Evolutionary conservation across 2,329 filamentous ascomycete species (phyloP).

Genomic region (Penicillium sclerotiorum): DNA sequence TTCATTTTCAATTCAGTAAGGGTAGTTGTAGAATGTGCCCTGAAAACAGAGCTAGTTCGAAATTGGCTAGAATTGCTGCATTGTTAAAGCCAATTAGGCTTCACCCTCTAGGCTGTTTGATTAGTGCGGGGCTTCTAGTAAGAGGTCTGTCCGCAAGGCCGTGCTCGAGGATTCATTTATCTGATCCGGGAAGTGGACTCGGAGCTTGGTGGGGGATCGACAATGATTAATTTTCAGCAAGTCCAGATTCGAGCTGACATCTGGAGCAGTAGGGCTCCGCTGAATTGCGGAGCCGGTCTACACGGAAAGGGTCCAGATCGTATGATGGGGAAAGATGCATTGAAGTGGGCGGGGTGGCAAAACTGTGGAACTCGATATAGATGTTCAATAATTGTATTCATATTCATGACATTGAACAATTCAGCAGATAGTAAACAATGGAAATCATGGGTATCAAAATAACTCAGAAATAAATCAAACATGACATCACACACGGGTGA

Average conservation of each 20-base stretch:
- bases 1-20: constrained; percentile 15
- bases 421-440: too few relatives aligned
- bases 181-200: not conserved
- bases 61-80: not conserved
- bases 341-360: not conserved
- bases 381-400: too few relatives aligned
- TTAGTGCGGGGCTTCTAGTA: constrained; percentile 7
- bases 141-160: constrained; percentile 9
- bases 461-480: not conserved
- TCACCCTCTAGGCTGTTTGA: constrained; percentile 3
- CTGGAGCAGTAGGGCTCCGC: not conserved
- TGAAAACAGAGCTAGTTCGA: not conserved
- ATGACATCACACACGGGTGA: not conserved
- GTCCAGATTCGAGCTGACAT: constrained; percentile 1
- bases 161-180: constrained; percentile 4
- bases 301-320: not conserved
- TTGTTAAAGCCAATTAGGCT: not conserved
- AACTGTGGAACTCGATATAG: not conserved
- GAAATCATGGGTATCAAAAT: not conserved
- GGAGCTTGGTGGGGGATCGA: constrained; percentile 8
- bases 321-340: not conserved
- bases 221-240: not conserved
- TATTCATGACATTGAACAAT: not conserved
- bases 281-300: constrained; percentile 1
- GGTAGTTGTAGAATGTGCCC: not conserved